Conservation (phyloP, 352 stramenopile genomes). For the Blastocystis sp. region DNA sequence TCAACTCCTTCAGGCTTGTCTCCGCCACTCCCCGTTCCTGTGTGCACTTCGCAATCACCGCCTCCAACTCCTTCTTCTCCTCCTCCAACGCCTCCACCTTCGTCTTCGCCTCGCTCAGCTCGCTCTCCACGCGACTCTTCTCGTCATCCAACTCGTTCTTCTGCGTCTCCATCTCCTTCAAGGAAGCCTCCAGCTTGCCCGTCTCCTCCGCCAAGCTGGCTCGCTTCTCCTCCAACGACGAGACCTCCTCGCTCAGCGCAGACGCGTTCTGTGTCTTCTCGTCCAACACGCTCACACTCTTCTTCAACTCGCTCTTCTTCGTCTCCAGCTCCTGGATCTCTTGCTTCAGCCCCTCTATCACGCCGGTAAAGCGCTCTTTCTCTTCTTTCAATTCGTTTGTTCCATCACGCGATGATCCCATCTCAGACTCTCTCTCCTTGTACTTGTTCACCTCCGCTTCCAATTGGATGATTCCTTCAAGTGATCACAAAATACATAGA, state of each 20-base stretch:
- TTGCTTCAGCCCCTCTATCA: neutral
- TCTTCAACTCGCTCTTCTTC: neutral
- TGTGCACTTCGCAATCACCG: neutral
- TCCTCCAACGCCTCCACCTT: neutral
- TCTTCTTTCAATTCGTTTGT: neutral
- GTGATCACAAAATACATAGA: neutral
- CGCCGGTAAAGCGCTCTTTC: neutral
- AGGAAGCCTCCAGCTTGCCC: neutral
- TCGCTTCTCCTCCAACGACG: neutral
- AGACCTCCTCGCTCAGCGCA: neutral
- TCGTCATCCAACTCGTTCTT: neutral
- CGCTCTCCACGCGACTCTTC: neutral
- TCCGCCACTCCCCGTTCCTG: neutral
- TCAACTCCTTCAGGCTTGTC: neutral
- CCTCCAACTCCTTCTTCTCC: neutral
- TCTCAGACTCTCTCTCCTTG: neutral
- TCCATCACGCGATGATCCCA: neutral
- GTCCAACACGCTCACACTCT: neutral
- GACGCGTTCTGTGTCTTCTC: neutral
- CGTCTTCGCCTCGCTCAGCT: neutral
- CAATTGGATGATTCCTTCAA: conserved; percentile 19
- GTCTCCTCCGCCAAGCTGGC: neutral
- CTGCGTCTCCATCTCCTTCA: neutral
- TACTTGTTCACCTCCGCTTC: conserved; percentile 24
- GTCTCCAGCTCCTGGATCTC: neutral